Evolutionary conservation across 208 protist genomes (phyloP).

Genomic region (Jaenimonas drosophilae): DNA sequence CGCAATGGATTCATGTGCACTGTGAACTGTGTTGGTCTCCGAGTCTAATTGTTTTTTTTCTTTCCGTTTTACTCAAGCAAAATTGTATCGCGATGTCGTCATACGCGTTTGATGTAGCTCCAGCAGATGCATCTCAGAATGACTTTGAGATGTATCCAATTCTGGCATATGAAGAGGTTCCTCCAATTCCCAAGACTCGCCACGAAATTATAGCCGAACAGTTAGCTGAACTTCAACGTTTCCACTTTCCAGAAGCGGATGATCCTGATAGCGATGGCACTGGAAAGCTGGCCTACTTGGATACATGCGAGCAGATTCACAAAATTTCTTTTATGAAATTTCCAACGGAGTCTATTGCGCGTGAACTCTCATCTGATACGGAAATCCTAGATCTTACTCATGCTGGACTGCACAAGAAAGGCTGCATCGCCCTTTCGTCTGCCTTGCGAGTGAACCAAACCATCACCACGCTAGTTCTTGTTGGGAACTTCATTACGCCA

Average conservation of each 20-base stretch:
- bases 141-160: slow-evolving; percentile 19
- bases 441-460: slow-evolving; percentile 59
- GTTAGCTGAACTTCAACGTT: slow-evolving; percentile 34
- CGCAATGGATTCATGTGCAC: too few relatives aligned
- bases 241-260: slow-evolving; percentile 31
- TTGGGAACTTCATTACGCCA: slow-evolving; percentile 73
- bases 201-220: slow-evolving; percentile 59
- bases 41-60: slow-evolving; percentile 1
- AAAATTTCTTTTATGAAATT: slow-evolving; percentile 64
- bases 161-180: slow-evolving; percentile 52
- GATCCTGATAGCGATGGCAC: slow-evolving; percentile 57
- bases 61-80: slow-evolving; percentile 1
- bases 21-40: too few relatives aligned
- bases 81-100: not conserved
- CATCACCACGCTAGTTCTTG: slow-evolving; percentile 47
- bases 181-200: slow-evolving; percentile 36
- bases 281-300: slow-evolving; percentile 50
- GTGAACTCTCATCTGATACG: slow-evolving; percentile 28
- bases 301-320: slow-evolving; percentile 38
- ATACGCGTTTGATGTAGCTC: not conserved
- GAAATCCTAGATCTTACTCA: slow-evolving; percentile 66
- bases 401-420: slow-evolving; percentile 57
- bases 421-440: slow-evolving; percentile 58
- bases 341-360: slow-evolving; percentile 51
- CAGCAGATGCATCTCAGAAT: not conserved